Evolutionary conservation across 106 monocot species (phyloP), one percentile per base, ranked within the genome.

Genomic region (Hemerocallis citrina): DNA sequence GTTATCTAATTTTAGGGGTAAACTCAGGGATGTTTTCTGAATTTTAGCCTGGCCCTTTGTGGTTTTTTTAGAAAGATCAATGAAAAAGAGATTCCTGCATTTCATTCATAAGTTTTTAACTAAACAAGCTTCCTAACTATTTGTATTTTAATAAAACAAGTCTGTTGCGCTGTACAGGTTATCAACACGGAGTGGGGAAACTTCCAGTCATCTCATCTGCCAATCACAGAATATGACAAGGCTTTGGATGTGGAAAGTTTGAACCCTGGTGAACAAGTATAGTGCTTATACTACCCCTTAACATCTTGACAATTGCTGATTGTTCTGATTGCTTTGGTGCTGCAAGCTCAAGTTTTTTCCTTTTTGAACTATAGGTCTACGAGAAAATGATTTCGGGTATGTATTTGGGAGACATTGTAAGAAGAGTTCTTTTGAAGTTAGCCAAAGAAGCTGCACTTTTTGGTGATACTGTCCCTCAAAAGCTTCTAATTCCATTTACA

Each of bases 151-250:
- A 4, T 50, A 31, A 54, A 24, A 27, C 57, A n/a, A 33, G 3
- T 11, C 6, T n/a, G n/a, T n/a, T 38, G 37, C 30, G 6, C 37
- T 68, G 6, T 63, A 0, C 27, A 77, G 77, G 23, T 71, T n/a
- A 77, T 77, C 46, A 77, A 77, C 41, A 77, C 61, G 59, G 77
- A 77, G 46, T 77, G 70, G 70, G 77, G 70, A 54, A 77, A 66
- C 59, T 77, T 77, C 37, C 19, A 28, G 11, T 70, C 76, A 52
- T 65, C 45, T 60, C 69, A 70, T 52, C 64, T 76, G 45, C 70
- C 76, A 7, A 31, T 76, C 5, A 70, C 76, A 54, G 70, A 76
- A 25, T 69, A 57, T 65, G 76, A 76, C 52, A 15, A 34, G 23
- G 16, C 28, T 22, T 52, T 76, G 52, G 76, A 76, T 62, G 56